phyloP scores from a whole-genome alignment of 495 filamentous ascomycete genomes.

The Daldinia vernicosa region DNA sequence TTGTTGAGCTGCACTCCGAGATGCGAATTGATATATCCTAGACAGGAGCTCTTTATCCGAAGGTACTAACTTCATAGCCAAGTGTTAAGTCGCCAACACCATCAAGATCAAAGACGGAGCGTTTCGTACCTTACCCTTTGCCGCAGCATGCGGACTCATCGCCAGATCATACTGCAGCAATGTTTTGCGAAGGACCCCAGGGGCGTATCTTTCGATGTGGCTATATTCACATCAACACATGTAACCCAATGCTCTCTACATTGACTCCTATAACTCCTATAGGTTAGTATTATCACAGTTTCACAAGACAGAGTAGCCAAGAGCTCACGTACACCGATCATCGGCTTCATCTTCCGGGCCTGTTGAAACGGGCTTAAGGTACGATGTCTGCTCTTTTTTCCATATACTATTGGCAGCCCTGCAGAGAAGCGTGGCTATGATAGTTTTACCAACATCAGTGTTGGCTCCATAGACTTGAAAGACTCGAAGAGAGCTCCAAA shows the following conservation, averaged over 20 bases:
- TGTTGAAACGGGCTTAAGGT: constrained; percentile 81
- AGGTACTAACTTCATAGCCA: constrained; percentile 47
- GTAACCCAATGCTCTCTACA: constrained; percentile 1
- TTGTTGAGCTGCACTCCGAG: constrained; percentile 54
- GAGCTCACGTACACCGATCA: constrained; percentile 59
- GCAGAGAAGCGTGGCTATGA: constrained; percentile 75
- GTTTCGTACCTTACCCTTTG: constrained; percentile 49
- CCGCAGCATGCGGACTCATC: constrained; percentile 78
- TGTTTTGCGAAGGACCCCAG: constrained; percentile 56
- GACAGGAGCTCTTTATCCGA: constrained; percentile 58
- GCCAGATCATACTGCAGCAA: constrained; percentile 76
- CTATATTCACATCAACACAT: constrained; percentile 46
- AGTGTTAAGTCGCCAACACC: constrained; percentile 4
- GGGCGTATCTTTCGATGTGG: constrained; percentile 66
- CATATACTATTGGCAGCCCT: constrained; percentile 59
- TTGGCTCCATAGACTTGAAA: constrained; percentile 82
- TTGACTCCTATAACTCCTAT: constrained; percentile 2
- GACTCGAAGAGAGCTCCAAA: constrained; percentile 70
- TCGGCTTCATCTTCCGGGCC: constrained; percentile 73
- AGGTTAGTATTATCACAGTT: constrained; percentile 15
- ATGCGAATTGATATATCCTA: constrained; percentile 56
- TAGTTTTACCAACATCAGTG: constrained; percentile 82
- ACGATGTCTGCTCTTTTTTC: constrained; percentile 61
- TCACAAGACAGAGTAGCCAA: background rate
- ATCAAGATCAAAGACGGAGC: background rate